Conservation (phyloP, 352 stramenopile species). For the Phytophthora pisi region DNA sequence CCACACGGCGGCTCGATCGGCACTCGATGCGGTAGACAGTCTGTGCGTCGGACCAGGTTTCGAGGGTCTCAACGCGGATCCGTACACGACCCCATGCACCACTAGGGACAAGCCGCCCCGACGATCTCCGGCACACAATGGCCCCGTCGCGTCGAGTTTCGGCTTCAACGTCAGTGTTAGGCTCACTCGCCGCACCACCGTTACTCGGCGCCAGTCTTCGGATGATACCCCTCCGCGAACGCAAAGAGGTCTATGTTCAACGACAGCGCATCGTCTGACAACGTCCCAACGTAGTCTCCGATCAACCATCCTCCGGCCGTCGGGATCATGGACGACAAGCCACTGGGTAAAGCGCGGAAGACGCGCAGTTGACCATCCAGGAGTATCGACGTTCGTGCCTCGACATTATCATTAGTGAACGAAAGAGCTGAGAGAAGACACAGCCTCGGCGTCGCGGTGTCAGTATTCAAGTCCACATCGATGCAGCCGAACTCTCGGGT, state of each 20-base stretch:
- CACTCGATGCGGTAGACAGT: background rate
- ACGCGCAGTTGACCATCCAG: background rate
- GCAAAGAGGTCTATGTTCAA: background rate
- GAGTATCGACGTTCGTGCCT: background rate
- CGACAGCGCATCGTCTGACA: too few species aligned
- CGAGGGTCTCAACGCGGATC: background rate
- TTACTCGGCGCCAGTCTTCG: background rate
- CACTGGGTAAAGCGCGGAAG: background rate
- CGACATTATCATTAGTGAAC: background rate
- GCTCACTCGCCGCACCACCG: background rate
- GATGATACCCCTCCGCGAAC: background rate
- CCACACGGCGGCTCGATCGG: background rate
- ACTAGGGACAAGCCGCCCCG: background rate
- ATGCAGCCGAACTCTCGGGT: background rate
- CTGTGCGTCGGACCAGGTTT: background rate
- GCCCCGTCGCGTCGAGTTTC: background rate
- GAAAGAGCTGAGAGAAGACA: background rate
- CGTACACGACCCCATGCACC: background rate
- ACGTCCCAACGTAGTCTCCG: constrained; percentile 1
- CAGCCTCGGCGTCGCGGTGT: background rate
- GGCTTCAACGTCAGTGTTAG: background rate
- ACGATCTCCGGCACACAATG: background rate
- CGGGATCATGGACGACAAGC: background rate
- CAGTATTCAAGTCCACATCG: background rate
- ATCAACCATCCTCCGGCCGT: background rate